A percentile compares a stretch with the other conserved stretches of the same genome.
Conservation (phyloP, 1,139 yeast genomes). For the Hansenula sp. region DNA sequence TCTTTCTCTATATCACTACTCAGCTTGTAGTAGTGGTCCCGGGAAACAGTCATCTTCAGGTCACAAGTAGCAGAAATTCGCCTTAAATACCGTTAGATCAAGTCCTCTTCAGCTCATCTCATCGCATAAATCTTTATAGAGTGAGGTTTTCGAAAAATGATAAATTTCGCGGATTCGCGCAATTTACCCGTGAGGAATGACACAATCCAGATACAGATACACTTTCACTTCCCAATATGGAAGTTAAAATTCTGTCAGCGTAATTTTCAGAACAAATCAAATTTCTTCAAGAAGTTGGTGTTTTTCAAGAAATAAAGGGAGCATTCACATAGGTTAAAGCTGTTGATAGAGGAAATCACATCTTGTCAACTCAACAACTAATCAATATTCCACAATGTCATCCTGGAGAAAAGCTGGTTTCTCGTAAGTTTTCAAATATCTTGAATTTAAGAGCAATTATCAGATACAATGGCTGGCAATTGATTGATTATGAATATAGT, state of each 20-base stretch:
- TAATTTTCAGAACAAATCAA: conserved; percentile 4
- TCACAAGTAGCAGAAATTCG: no score
- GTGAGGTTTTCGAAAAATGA: background rate
- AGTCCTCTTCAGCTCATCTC: conserved; percentile 5
- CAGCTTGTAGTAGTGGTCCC: conserved; percentile 73
- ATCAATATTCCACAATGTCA: conserved; percentile 42
- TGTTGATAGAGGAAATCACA: background rate
- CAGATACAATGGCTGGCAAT: background rate
- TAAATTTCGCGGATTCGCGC: background rate
- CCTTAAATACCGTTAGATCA: no score
- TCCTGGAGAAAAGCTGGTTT: conserved; percentile 86
- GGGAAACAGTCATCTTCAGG: conserved; percentile 46
- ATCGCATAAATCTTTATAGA: conserved; percentile 5
- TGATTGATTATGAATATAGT: background rate
- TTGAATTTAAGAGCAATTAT: no score
- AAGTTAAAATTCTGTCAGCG: background rate
- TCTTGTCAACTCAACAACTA: background rate
- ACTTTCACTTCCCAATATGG: background rate
- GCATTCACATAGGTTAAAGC: background rate
- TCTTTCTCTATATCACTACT: conserved; percentile 77
- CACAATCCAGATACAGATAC: background rate
- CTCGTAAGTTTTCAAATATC: conserved; percentile 38
- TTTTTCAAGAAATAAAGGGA: background rate
- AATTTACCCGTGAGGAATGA: background rate
- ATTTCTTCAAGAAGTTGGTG: conserved; percentile 2